phyloP scores from a whole-genome alignment of 768 basidiomycete genomes.

The Trametes coccinea region DNA sequence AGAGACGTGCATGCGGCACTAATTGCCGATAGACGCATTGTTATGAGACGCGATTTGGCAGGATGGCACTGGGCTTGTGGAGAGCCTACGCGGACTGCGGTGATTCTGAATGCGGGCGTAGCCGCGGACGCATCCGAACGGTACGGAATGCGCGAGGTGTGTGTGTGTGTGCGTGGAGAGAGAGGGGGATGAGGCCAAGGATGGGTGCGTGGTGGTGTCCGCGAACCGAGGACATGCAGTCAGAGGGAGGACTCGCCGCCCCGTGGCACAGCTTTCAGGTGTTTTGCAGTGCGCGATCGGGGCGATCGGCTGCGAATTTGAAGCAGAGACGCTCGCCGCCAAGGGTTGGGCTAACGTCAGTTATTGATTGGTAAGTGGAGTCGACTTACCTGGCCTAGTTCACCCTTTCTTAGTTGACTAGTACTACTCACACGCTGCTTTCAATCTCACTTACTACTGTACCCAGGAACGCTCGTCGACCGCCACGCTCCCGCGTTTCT shows the following conservation, averaged over 20 bases:
- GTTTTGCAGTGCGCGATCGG: background rate
- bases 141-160: background rate
- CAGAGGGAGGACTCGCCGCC: background rate
- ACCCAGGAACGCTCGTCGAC: no score
- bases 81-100: background rate
- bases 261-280: constrained; percentile 4
- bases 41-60: no score
- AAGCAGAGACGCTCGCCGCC: background rate
- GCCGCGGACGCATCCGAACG: background rate
- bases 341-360: no score
- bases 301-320: constrained; percentile 1
- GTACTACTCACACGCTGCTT: no score
- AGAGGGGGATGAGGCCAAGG: background rate
- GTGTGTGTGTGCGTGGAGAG: no score
- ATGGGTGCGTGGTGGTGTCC: background rate
- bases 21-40: no score
- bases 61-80: no score
- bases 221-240: constrained; percentile 12
- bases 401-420: no score
- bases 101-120: background rate
- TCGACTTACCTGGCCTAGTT: no score
- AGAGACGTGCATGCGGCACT: background rate
- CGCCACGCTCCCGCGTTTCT: background rate
- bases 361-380: no score
- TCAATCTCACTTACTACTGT: no score